phyloP scores from a whole-genome alignment of 2,329 filamentous ascomycete species.

The Scolecobasidium constrictum region DNA sequence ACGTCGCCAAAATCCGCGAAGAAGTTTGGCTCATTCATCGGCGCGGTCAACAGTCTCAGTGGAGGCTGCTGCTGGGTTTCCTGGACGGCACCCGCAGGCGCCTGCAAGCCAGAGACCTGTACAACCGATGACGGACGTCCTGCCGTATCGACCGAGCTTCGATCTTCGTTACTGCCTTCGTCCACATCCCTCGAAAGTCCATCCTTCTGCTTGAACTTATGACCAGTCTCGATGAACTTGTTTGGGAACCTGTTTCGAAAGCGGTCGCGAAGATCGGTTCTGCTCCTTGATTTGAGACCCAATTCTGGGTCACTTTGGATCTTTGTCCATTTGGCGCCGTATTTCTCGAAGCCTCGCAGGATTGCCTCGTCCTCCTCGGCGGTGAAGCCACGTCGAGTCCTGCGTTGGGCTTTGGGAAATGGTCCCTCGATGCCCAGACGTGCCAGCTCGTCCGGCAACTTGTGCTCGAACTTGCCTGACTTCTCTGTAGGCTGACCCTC shows the following conservation, averaged over 20 bases:
- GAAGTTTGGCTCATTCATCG: constrained; percentile 2
- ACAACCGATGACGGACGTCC: not conserved
- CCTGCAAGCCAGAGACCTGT: not conserved
- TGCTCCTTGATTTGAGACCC: constrained; percentile 38
- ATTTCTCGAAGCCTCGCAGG: constrained; percentile 45
- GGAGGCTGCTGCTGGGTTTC: not conserved
- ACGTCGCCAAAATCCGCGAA: constrained; percentile 3
- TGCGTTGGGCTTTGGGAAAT: constrained; percentile 38
- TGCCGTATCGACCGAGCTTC: not conserved
- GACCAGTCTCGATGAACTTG: constrained; percentile 40
- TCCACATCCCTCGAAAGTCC: not conserved
- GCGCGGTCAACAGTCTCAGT: constrained; percentile 4
- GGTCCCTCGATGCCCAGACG: constrained; percentile 39
- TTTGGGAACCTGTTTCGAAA: constrained; percentile 50
- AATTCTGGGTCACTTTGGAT: constrained; percentile 46
- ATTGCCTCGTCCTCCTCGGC: constrained; percentile 46
- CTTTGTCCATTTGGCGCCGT: constrained; percentile 49
- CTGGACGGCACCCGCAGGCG: not conserved
- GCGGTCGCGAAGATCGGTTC: constrained; percentile 51
- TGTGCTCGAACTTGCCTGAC: constrained; percentile 14
- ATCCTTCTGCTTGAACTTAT: constrained; percentile 17
- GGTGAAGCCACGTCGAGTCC: constrained; percentile 45
- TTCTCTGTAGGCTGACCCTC: not conserved
- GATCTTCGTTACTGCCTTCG: not conserved
- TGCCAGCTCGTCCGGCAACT: constrained; percentile 22